Base-by-base conservation (phyloP, 2,329 filamentous ascomycete genomes). In the Paraphoma sp. region DNA sequence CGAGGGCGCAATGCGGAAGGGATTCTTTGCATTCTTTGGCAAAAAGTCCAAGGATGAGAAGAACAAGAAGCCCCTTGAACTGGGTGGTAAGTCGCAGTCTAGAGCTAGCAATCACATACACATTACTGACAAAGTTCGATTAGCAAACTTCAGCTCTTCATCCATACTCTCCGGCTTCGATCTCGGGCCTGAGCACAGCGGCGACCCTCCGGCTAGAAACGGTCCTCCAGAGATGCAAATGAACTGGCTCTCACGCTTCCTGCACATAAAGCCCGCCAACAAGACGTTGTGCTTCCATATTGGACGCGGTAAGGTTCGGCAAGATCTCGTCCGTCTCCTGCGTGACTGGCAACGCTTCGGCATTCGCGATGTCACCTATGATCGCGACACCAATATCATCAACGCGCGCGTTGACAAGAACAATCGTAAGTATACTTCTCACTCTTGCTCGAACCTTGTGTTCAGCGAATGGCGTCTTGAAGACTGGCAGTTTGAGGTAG, bases 201-300 rank as follows among this genome's bases (percentile, higher is more conserved):
- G 72, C 83, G 76, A 90, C 85, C 68, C 87, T 41, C 31, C 47
- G 56, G 66, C 54, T 55, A 71, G 62, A n/a, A 31, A 60, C 45
- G 59, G 65, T 49, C 56, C 75, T 54, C 57, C 72, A 52, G 64
- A 79, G 62, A 62, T 71, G 88, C 92, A 77, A 48, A 69, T 65
- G 70, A 96, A 90, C 65, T 97, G 94, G 93, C 85, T 98, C 51
- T 89, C 92, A 30, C 90, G 92, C 14, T 86, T 98, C 45, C 92
- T 98, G 80, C 87, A 92, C 53, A 89, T 97, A 71, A 97, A 95
- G 74, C 94, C 94, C 1, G 91, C 89, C 0, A 89, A 82, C 14
- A 86, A 87, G 61, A 84, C 91, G 29, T 77, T 97, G 14, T 95
- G 92, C 73, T 88, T 97, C 73, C 84, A 83, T 3, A 83, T 92